phyloP scores from a whole-genome alignment of 2,329 filamentous ascomycete genomes.

The Calonectria honghensis region DNA sequence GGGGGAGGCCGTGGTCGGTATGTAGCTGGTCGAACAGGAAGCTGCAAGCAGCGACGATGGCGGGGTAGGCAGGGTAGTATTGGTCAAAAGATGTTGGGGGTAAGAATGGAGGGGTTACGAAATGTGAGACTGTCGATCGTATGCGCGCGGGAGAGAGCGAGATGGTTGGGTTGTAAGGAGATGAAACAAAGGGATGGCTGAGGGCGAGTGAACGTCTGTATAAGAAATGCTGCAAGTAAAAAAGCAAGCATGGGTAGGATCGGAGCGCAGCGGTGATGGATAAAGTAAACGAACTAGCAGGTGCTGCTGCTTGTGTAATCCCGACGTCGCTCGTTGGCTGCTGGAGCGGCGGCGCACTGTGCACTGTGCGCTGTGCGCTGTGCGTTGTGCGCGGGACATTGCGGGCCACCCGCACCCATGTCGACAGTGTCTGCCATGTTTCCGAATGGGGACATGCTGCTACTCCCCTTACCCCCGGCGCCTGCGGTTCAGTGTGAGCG shows the following conservation, averaged over 20 bases:
- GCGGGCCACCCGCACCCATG: conserved; percentile 2
- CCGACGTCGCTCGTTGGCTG: conserved; percentile 49
- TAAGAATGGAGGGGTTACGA: conserved; percentile 9
- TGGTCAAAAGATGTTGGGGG: conserved; percentile 10
- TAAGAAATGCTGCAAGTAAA: conserved; percentile 17
- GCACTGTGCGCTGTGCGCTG: neutral
- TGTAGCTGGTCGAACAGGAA: conserved; percentile 7
- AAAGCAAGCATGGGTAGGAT: conserved; percentile 21
- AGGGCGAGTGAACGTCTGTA: conserved; percentile 7
- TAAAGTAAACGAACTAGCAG: neutral
- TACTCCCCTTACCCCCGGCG: conserved; percentile 37
- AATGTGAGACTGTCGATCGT: conserved; percentile 8
- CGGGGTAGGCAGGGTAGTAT: conserved; percentile 23
- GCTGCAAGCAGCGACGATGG: conserved; percentile 17
- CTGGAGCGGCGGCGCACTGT: neutral
- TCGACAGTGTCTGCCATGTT: conserved; percentile 35
- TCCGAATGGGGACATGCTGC: conserved; percentile 28
- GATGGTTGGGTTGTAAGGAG: neutral
- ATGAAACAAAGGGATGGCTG: neutral
- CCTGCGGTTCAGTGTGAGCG: conserved; percentile 9
- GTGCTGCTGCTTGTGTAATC: conserved; percentile 45
- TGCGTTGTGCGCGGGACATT: conserved; percentile 13
- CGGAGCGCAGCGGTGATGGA: conserved; percentile 19
- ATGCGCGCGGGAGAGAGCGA: neutral
- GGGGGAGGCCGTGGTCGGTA: neutral